These are phyloP conservation scores for Lodderomyces metapsilosis DNA, from an alignment of 1,139 yeast genomes.

Conservation along the genomic window DNA sequence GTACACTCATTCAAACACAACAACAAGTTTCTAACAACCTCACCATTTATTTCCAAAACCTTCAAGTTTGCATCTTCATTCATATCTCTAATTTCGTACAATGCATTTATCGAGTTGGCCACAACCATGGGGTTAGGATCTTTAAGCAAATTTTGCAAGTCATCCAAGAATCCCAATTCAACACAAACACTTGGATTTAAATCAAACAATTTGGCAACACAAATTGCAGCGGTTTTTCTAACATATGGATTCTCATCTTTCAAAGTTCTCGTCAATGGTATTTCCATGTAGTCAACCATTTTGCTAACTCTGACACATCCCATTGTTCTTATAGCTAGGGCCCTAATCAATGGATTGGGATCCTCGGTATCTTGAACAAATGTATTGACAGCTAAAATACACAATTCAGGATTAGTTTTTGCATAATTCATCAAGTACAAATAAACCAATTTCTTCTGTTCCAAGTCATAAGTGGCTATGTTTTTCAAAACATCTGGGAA, in stretches of 20 bases:
- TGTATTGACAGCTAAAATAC: constrained; percentile 94
- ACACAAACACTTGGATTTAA: constrained; percentile 76
- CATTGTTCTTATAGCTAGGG: constrained; percentile 97
- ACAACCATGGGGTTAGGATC: constrained; percentile 97
- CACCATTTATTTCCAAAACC: constrained; percentile 39
- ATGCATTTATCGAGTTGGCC: constrained; percentile 86
- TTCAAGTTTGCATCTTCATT: constrained; percentile 48
- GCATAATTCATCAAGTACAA: constrained; percentile 96
- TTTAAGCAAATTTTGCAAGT: constrained; percentile 65
- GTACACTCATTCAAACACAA: constrained; percentile 93
- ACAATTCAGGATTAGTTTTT: constrained; percentile 91
- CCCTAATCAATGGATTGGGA: constrained; percentile 93
- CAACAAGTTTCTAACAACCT: constrained; percentile 62
- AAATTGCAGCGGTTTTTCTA: constrained; percentile 94
- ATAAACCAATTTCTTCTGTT: constrained; percentile 94
- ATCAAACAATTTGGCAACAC: constrained; percentile 94
- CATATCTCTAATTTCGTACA: constrained; percentile 76
- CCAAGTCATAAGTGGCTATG: constrained; percentile 94
- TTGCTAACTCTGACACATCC: constrained; percentile 95
- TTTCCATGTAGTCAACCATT: constrained; percentile 92
- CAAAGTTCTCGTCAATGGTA: constrained; percentile 81
- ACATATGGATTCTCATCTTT: constrained; percentile 96
- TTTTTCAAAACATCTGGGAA: constrained; percentile 96
- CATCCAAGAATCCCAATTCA: constrained; percentile 82
- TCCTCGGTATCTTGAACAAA: constrained; percentile 96